Base-by-base conservation (phyloP, 768 basidiomycete genomes). In the Naganishia vaughanmartiniae region DNA sequence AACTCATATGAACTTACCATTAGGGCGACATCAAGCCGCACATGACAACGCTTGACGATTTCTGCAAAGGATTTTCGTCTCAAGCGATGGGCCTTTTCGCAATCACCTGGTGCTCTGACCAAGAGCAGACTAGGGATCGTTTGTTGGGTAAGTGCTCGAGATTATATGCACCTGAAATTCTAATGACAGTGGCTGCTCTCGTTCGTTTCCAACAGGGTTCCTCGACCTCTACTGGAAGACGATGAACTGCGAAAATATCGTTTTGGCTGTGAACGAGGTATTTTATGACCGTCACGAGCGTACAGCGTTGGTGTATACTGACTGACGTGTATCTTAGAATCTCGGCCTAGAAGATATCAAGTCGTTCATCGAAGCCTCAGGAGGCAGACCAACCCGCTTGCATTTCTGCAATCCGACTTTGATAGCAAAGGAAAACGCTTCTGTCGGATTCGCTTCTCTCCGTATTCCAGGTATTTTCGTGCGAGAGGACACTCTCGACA, bases 221-320 rank as follows among this genome's bases (percentile, higher is more conserved):
- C 60, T 63, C 42, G 60, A 42, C 24, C 28, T 63, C 4, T 63
- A 63, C 24, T 63, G 60, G 60, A 45, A 45, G 26, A 45, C 60
- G 3, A 45, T 63, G 60, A 46, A 45, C 21, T 63, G 60, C 39
- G 28, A 42, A 24, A 45, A 45, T 45, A 45, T 63, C 24, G 39
- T 63, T 24, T 30, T 63, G 39, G 60, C 60, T 26, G 39, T 63
- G 12, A 45, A 63, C 60, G 60, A 63, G 60, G 60, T 63, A 45
- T 12, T 51, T 26, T n/a, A 51, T 4, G 4, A n/a, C 4, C 21
- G 9, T 58, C 6, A 4, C 28, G 30, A 58, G 7, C 39, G 21
- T 7, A 4, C 55, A 57, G 31, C 31, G 31, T n/a, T 28, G 12
- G 15, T 34, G 15, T 24, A 4, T 3, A 39, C 57, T 58, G 24